Conservation (phyloP, 176 grass and related monocot genomes). For the Saccharum officinarum region DNA sequence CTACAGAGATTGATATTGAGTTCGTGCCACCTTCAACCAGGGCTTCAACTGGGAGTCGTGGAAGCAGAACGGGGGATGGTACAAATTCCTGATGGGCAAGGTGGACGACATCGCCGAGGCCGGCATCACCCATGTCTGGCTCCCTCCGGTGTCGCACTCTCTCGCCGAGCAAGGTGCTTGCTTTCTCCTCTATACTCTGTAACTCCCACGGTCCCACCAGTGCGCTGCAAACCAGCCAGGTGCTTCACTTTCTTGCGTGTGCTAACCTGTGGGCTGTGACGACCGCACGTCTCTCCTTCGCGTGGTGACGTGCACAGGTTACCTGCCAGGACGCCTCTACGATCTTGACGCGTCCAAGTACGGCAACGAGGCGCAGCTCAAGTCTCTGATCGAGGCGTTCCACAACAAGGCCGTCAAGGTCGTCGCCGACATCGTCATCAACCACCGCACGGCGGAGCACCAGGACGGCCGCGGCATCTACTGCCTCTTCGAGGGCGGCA, state of each 20-base stretch:
- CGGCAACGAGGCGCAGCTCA: conserved; percentile 72
- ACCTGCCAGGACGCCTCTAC: conserved; percentile 71
- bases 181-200: neutral
- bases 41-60: conserved; percentile 98
- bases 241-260: neutral
- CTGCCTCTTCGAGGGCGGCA: conserved; percentile 77
- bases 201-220: neutral
- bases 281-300: neutral
- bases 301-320: conserved; percentile 36
- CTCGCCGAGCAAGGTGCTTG: conserved; percentile 55
- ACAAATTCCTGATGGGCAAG: conserved; percentile 64
- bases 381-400: conserved; percentile 58
- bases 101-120: conserved; percentile 61
- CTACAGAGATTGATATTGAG: neutral
- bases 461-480: conserved; percentile 62
- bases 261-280: neutral
- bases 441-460: conserved; percentile 75
- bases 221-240: no score
- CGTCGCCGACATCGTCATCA: conserved; percentile 90
- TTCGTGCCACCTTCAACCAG: conserved; percentile 5
- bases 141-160: conserved; percentile 78
- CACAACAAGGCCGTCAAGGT: conserved; percentile 60
- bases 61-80: conserved; percentile 81
- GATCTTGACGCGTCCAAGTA: conserved; percentile 70
- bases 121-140: conserved; percentile 82